Conservation (phyloP, 352 stramenopile genomes). For the Thraustochytrium sp. region DNA sequence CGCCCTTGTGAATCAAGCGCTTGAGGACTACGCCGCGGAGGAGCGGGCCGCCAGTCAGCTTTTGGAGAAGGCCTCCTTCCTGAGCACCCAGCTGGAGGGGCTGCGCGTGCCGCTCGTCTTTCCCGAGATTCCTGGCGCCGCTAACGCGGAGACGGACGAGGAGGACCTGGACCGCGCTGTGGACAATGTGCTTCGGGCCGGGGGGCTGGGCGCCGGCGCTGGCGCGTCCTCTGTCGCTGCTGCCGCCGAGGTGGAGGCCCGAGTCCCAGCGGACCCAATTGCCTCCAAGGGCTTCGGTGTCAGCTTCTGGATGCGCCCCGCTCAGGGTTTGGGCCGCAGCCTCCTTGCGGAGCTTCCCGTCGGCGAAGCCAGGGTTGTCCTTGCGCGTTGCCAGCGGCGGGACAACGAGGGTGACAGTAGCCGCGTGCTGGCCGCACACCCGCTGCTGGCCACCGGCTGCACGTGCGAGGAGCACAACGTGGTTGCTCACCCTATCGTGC, state of each 20-base stretch:
- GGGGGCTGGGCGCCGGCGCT: neutral
- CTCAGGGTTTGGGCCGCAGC: neutral
- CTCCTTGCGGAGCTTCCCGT: neutral
- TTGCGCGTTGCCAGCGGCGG: constrained; percentile 29
- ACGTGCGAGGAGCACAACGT: neutral
- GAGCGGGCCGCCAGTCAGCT: neutral
- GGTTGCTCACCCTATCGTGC: neutral
- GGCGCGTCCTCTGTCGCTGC: neutral
- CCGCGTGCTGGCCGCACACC: neutral
- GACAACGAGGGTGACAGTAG: constrained; percentile 28
- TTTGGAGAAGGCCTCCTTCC: neutral
- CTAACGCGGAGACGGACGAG: neutral
- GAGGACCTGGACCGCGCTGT: constrained; percentile 34
- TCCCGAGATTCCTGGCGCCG: neutral
- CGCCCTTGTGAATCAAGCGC: neutral
- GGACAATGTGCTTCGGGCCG: neutral
- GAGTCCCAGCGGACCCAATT: neutral
- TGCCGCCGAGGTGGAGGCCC: neutral
- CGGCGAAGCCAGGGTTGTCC: neutral
- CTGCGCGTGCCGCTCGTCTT: neutral
- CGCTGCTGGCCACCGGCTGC: neutral
- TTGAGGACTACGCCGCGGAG: neutral
- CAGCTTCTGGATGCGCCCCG: neutral
- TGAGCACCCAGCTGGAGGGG: neutral
- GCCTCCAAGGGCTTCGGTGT: constrained; percentile 2